Conservation (phyloP, 1,284 basidiomycete genomes). For the Microbotryum lychnidis-dioicae region DNA sequence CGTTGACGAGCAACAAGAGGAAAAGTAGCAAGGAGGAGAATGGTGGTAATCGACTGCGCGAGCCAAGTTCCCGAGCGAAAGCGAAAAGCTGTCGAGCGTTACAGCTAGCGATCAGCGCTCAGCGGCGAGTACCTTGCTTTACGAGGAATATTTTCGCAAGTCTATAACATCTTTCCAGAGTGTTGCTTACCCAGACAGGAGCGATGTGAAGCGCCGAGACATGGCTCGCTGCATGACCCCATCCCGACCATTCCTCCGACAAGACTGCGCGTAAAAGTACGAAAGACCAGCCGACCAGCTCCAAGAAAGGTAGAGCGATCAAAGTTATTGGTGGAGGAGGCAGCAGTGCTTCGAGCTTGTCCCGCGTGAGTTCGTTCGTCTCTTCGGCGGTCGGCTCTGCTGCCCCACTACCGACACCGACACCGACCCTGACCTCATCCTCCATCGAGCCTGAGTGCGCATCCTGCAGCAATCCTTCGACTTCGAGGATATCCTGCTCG, state of each 20-base stretch:
- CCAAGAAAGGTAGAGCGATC: not conserved
- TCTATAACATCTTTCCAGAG: not conserved
- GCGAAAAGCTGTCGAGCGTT: not conserved
- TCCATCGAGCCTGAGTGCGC: too few species aligned
- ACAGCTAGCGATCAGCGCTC: too few species aligned
- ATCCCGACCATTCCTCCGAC: too few species aligned
- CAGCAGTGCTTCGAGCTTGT: constrained; percentile 3
- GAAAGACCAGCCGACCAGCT: not conserved
- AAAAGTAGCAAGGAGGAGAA: constrained; percentile 52
- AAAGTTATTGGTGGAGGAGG: not conserved
- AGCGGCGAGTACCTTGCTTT: not conserved
- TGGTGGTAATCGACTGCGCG: constrained; percentile 39
- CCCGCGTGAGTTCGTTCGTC: not conserved
- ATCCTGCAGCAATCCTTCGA: not conserved
- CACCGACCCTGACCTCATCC: too few species aligned
- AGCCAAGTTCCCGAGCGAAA: not conserved
- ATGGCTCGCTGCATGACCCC: too few species aligned
- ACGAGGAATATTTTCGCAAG: not conserved
- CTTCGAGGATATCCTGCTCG: constrained; percentile 4
- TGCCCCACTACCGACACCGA: too few species aligned
- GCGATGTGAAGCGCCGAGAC: too few species aligned
- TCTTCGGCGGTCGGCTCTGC: not conserved
- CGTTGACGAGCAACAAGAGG: constrained; percentile 44
- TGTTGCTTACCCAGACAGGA: too few species aligned
- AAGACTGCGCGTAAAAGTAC: too few species aligned